Evolutionary conservation across 1,284 basidiomycete genomes (phyloP).

Genomic region (Coniferiporia sulphurascens): DNA sequence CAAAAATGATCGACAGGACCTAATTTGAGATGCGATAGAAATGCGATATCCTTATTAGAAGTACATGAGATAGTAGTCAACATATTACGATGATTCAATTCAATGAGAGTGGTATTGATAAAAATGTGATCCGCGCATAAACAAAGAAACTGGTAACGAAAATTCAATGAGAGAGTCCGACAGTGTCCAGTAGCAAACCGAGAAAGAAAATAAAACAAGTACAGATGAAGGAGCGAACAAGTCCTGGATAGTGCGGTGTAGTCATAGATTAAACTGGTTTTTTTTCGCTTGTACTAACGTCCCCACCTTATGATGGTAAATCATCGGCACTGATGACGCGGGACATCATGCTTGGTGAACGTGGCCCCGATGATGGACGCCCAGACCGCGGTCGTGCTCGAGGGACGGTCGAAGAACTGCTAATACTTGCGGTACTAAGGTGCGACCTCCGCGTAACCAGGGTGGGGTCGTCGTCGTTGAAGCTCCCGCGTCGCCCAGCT

Average conservation of each 20-base stretch:
- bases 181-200: not conserved
- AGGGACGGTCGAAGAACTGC: not conserved
- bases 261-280: not conserved
- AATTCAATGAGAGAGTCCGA: not conserved
- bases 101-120: not conserved
- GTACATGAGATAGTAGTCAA: not conserved
- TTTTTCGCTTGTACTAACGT: not conserved
- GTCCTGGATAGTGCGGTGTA: not conserved
- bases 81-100: not conserved
- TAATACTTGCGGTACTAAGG: not conserved
- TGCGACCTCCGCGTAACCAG: not conserved
- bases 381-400: not conserved
- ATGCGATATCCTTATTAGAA: not conserved
- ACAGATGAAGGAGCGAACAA: not conserved
- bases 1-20: not conserved
- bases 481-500: slow-evolving; percentile 32
- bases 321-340: slow-evolving; percentile 10
- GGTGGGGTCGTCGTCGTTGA: slow-evolving; percentile 19
- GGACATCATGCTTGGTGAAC: slow-evolving; percentile 15
- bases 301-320: not conserved
- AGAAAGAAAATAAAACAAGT: not conserved
- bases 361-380: slow-evolving; percentile 4
- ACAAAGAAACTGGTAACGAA: not conserved
- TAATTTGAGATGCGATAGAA: not conserved
- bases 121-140: not conserved